Conservation (phyloP, 148 eudicot genomes). For the Fagopyrum tataricum region DNA sequence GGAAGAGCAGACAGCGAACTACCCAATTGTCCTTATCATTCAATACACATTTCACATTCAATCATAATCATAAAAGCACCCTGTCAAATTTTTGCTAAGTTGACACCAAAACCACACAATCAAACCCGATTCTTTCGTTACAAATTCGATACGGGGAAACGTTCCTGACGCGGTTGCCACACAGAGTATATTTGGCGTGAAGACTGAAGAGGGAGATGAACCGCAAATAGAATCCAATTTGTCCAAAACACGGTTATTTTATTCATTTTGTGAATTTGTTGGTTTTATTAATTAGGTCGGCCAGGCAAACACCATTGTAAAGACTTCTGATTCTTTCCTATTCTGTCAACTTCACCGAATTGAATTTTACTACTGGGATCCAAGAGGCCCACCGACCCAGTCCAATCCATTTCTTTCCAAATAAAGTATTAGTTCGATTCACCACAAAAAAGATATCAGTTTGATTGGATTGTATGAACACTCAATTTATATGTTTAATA, state of each 20-base stretch:
- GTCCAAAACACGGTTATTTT: not conserved
- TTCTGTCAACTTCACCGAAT: no score
- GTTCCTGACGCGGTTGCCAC: conserved; percentile 5
- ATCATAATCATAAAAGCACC: not conserved
- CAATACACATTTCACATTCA: not conserved
- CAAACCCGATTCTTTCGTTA: not conserved
- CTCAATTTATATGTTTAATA: no score
- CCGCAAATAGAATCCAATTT: not conserved
- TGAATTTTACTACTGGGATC: no score
- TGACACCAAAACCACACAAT: not conserved
- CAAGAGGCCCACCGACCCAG: no score
- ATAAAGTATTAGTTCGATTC: no score
- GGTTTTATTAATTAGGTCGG: not conserved
- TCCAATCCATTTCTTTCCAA: no score
- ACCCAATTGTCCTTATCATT: not conserved
- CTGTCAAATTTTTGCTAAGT: not conserved
- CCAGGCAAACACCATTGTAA: not conserved
- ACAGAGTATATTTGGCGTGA: not conserved
- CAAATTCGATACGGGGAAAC: conserved; percentile 6
- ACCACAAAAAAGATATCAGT: no score
- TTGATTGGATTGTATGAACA: no score
- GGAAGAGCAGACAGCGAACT: not conserved
- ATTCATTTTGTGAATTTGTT: not conserved
- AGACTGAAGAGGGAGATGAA: not conserved
- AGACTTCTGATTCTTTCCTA: no score